phyloP scores from a whole-genome alignment of 345 rosid genomes.

The Acer negundo region DNA sequence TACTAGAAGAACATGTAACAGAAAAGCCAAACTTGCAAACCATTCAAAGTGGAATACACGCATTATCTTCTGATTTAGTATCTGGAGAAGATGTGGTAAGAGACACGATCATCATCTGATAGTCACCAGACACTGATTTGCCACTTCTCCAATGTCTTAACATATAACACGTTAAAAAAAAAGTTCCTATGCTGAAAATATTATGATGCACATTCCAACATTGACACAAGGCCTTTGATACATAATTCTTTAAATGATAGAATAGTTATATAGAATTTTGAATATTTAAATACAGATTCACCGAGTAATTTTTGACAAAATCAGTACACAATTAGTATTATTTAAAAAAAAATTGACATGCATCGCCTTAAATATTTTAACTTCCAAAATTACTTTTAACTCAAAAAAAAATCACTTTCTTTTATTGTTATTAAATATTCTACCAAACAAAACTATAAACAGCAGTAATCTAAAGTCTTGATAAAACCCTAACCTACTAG shows the following conservation, averaged over 20 bases:
- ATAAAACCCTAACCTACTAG: background rate
- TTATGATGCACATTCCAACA: background rate
- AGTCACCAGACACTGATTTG: constrained; percentile 38
- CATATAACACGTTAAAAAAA: no score
- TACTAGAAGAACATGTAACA: constrained; percentile 28
- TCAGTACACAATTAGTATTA: background rate
- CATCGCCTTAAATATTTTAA: no score
- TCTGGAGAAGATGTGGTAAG: constrained; percentile 40
- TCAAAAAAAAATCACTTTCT: background rate
- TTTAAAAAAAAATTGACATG: background rate
- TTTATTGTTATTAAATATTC: no score
- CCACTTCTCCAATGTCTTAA: constrained; percentile 34
- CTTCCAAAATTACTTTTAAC: no score
- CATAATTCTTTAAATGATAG: background rate
- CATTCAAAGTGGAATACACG: constrained; percentile 34
- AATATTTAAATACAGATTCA: background rate
- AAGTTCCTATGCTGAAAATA: background rate
- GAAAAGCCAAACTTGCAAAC: constrained; percentile 66
- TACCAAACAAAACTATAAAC: background rate
- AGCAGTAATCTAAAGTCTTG: background rate
- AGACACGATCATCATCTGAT: constrained; percentile 37
- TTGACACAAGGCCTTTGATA: background rate
- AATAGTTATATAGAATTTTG: background rate
- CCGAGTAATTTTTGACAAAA: background rate
- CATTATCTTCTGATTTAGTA: constrained; percentile 49